Conservation (phyloP, 2,329 filamentous ascomycete genomes). For the Madurella mycetomatis region DNA sequence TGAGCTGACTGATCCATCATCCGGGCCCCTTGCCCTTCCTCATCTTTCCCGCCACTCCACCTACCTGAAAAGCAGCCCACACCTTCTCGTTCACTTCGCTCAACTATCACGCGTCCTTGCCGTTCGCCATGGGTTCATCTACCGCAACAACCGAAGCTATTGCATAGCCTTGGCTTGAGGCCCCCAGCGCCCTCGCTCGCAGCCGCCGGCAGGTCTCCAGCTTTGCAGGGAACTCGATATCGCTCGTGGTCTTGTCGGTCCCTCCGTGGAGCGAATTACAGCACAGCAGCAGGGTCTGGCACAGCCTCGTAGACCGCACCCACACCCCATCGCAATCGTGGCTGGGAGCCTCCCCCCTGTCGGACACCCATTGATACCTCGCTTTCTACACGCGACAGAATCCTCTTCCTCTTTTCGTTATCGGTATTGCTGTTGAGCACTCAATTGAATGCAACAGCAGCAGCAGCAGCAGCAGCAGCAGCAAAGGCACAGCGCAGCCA, state of each 20-base stretch:
- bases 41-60: background rate
- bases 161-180: conserved; percentile 6
- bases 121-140: background rate
- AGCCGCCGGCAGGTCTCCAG: background rate
- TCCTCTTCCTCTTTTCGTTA: background rate
- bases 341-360: conserved; percentile 13
- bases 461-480: conserved; percentile 6
- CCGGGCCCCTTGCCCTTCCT: background rate
- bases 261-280: conserved; percentile 7
- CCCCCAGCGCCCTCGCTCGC: conserved; percentile 4
- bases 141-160: background rate
- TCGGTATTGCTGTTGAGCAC: background rate
- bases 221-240: background rate
- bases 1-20: background rate
- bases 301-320: conserved; percentile 10
- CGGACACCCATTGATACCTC: conserved; percentile 6
- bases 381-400: background rate
- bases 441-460: conserved; percentile 4
- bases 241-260: background rate
- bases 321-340: conserved; percentile 7
- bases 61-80: background rate
- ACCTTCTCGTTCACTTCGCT: background rate
- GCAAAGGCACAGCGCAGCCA: conserved; percentile 5
- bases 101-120: background rate
- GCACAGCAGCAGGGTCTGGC: conserved; percentile 4